Evolutionary conservation across 2,329 filamentous ascomycete genomes (phyloP).

Genomic region (Lachnellula arida): DNA sequence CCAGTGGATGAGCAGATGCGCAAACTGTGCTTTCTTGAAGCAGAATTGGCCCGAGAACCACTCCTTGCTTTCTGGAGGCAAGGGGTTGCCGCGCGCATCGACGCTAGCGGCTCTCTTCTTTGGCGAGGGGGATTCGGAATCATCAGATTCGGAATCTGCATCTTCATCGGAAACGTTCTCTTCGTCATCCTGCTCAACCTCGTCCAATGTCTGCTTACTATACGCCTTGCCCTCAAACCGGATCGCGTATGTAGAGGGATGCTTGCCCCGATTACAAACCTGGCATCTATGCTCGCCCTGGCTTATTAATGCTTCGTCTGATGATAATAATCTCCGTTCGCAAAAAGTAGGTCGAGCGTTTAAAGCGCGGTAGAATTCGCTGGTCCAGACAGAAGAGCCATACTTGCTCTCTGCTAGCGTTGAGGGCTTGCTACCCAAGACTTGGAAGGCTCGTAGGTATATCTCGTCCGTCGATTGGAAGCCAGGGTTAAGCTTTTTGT

Average conservation of each 20-base stretch:
- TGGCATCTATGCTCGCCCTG: slow-evolving; percentile 37
- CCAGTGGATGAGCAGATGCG: slow-evolving; percentile 73
- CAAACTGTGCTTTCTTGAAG: slow-evolving; percentile 60
- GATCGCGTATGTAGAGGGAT: slow-evolving; percentile 62
- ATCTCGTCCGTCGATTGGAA: slow-evolving; percentile 60
- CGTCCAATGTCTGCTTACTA: slow-evolving; percentile 58
- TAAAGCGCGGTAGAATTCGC: slow-evolving; percentile 61
- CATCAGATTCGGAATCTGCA: slow-evolving; percentile 33
- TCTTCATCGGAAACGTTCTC: slow-evolving; percentile 24
- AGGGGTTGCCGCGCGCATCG: slow-evolving; percentile 43
- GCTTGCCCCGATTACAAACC: slow-evolving; percentile 61
- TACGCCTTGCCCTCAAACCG: slow-evolving; percentile 64
- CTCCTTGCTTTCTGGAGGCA: slow-evolving; percentile 40
- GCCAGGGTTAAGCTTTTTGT: slow-evolving; percentile 69
- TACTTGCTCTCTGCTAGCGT: slow-evolving; percentile 65
- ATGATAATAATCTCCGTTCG: slow-evolving; percentile 6
- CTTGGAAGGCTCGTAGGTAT: slow-evolving; percentile 64
- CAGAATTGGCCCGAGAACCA: slow-evolving; percentile 55
- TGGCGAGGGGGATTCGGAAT: slow-evolving; percentile 19
- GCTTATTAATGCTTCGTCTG: slow-evolving; percentile 40
- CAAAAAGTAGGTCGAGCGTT: slow-evolving; percentile 58
- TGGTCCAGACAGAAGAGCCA: slow-evolving; percentile 65
- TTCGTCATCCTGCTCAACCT: slow-evolving; percentile 46
- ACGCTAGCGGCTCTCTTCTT: slow-evolving; percentile 22
- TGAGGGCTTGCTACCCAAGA: slow-evolving; percentile 65